phyloP scores from a whole-genome alignment of 208 protist species.

The Crithidia acanthocephali region DNA sequence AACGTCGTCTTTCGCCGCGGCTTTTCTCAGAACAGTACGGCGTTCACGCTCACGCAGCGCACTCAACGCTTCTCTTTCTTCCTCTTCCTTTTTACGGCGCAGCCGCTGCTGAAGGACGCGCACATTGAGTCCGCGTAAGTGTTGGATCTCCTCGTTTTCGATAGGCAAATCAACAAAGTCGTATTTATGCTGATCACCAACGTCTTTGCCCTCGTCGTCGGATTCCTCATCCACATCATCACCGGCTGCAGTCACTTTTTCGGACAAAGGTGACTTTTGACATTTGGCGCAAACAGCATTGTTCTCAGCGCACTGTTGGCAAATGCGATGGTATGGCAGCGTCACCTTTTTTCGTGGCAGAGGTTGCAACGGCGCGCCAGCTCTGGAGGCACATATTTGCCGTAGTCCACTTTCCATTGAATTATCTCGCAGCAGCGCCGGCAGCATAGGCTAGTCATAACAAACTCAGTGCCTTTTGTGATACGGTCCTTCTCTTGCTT shows the following conservation, averaged over 20 bases:
- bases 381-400: conserved; percentile 77
- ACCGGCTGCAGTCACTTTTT: conserved; percentile 6
- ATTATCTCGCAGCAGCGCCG: conserved; percentile 86
- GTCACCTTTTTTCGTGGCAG: conserved; percentile 61
- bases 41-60: conserved; percentile 62
- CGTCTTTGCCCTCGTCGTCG: conserved; percentile 20
- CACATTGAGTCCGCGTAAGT: conserved; percentile 60
- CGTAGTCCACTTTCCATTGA: conserved; percentile 90
- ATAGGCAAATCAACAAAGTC: conserved; percentile 60
- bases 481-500: conserved; percentile 78
- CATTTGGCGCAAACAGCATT: conserved; percentile 81
- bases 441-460: conserved; percentile 84
- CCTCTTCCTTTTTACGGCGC: conserved; percentile 13
- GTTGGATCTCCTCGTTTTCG: conserved; percentile 52
- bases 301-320: conserved; percentile 60
- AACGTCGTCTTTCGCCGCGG: neutral
- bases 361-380: conserved; percentile 68
- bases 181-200: conserved; percentile 41
- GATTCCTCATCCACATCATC: conserved; percentile 6
- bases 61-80: conserved; percentile 45
- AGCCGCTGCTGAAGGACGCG: conserved; percentile 49
- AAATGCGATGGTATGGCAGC: conserved; percentile 85
- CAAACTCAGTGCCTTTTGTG: conserved; percentile 30
- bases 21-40: conserved; percentile 51
- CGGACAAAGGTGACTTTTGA: conserved; percentile 53